phyloP scores from a whole-genome alignment of 805 yeast species.

The Phaffomyces antillensis region DNA sequence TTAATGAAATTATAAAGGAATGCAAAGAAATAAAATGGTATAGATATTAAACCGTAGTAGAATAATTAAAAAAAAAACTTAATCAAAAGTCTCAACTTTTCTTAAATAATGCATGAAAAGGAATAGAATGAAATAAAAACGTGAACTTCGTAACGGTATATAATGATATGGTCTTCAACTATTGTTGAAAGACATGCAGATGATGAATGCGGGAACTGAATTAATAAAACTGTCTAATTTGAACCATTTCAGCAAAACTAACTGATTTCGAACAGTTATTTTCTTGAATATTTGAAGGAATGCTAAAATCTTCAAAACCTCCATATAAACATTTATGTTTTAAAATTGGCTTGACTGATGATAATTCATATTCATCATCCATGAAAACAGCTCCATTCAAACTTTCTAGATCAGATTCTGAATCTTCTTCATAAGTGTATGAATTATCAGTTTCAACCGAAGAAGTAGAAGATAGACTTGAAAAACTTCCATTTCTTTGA shows the following conservation, averaged over 20 bases:
- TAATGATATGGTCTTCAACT: too few species aligned
- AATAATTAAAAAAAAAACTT: too few species aligned
- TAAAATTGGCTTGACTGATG: constrained; percentile 16
- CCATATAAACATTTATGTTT: constrained; percentile 10
- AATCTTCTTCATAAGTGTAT: not conserved
- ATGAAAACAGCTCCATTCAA: not conserved
- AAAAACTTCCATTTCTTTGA: constrained; percentile 5
- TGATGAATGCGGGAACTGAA: not conserved
- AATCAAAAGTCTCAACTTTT: too few species aligned
- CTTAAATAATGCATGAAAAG: too few species aligned
- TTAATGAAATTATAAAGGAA: too few species aligned
- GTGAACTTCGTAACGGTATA: too few species aligned
- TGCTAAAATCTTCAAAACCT: constrained; percentile 5
- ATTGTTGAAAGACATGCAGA: too few species aligned
- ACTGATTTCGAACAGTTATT: not conserved
- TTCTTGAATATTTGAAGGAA: not conserved
- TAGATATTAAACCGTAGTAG: too few species aligned
- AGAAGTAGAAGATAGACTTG: constrained; percentile 6
- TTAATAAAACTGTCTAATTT: not conserved
- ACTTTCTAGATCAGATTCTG: constrained; percentile 3
- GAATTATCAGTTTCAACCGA: not conserved
- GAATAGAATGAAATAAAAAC: too few species aligned
- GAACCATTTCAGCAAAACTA: constrained; percentile 1
- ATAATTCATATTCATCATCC: constrained; percentile 3
- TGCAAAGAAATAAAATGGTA: too few species aligned